Evolutionary conservation across 2,329 filamentous ascomycete genomes (phyloP).

Genomic region (Pseudogymnoascus pannorum): DNA sequence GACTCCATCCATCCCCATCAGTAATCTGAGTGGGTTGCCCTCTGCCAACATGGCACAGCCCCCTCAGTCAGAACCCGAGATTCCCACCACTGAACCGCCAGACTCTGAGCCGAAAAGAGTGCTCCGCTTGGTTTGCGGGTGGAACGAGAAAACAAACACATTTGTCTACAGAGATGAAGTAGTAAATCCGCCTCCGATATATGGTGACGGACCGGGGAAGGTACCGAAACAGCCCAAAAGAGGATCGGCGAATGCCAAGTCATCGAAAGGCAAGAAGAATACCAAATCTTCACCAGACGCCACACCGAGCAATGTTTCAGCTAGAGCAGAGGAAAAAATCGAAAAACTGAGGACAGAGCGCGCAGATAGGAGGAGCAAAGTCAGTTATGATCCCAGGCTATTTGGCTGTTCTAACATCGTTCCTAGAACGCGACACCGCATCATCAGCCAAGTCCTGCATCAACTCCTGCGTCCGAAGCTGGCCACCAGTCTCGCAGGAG

Average conservation of each 20-base stretch:
- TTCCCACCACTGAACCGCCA: background rate
- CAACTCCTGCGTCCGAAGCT: background rate
- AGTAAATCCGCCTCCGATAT: background rate
- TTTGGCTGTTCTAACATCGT: background rate
- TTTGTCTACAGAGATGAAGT: constrained; percentile 6
- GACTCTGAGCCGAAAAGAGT: background rate
- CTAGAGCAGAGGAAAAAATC: background rate
- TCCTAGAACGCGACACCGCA: background rate
- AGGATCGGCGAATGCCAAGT: background rate
- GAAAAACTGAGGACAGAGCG: background rate
- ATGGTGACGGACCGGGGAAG: background rate
- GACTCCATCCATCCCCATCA: background rate
- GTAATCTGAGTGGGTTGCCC: background rate
- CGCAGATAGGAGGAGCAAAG: background rate
- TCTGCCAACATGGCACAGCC: constrained; percentile 6
- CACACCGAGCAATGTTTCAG: background rate
- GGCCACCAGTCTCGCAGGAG: background rate
- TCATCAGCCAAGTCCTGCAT: background rate
- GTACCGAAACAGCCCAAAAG: background rate
- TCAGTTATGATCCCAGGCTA: background rate
- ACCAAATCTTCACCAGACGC: background rate
- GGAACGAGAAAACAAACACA: background rate
- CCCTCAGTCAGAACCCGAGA: background rate
- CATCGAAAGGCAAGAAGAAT: background rate
- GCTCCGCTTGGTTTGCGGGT: background rate